Base-by-base conservation (phyloP, 495 filamentous ascomycete genomes). In the Penicillium coprophilum region DNA sequence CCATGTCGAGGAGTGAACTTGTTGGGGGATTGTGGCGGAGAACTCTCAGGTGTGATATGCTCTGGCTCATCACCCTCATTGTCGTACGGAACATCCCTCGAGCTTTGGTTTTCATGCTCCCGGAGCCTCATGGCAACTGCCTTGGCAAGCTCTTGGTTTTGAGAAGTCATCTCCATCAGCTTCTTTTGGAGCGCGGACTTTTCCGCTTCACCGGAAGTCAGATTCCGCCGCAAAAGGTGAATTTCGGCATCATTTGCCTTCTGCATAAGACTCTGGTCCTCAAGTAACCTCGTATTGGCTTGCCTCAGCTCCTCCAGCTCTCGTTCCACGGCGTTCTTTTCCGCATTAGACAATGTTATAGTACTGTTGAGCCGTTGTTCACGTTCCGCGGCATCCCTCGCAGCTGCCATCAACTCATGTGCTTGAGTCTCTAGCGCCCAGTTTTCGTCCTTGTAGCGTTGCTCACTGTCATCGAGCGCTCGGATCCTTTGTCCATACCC, bases 391-490 rank as follows among this genome's bases (percentile, higher is more conserved):
- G 87, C 80, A 10, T 94, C 91, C 64, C 83, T 86, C 44, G 82
- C 77, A 15, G 80, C 71, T 8, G 88, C 82, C 57, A 87, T 78
- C 24, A 92, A 76, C 50, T 97, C 92, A 54, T 95, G 94, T 24
- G 90, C 82, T 61, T 88, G 86, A 2, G 91, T 91, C 72, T 97
- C 94, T 41, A 98, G 80, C 57, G 87, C 89, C 94, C 94, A 98
- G 65, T 97, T 98, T 67, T 96, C 93, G 66, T 98, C 94, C 70
- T 96, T 97, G 71, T 92, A 96, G 17, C 89, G 85, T 68, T 91
- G 87, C 73, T 98, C 94, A 63, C 88, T 95, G 70, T 97, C 94
- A 63, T 96, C 92, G 32, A 97, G 76, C 7, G 78, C 79, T 62
- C 87, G 87, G 46, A 97, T 77, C 11, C 91, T 86, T 66, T 92